Conservation (phyloP, 2,329 filamentous ascomycete species). For the Coniochaeta pulveracea region DNA sequence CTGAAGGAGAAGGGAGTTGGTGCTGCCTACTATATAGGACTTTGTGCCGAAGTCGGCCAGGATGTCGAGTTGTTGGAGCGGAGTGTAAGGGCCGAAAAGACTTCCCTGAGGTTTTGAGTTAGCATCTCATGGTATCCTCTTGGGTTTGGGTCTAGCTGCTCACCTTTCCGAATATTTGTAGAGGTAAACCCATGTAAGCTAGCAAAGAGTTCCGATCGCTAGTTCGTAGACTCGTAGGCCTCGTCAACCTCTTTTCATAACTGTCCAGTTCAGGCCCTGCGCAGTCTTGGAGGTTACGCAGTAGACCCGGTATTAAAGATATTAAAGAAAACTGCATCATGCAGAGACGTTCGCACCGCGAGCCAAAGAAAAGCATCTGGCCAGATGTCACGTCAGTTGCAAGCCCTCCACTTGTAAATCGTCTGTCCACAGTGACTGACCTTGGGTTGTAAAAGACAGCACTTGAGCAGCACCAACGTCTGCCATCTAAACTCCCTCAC, state of each 20-base stretch:
- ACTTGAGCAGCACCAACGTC: slow-evolving; percentile 88
- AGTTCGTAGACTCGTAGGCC: slow-evolving; percentile 76
- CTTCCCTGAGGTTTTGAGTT: slow-evolving; percentile 59
- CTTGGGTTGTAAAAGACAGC: slow-evolving; percentile 87
- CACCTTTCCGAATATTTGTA: slow-evolving; percentile 91
- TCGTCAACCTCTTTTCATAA: slow-evolving; percentile 64
- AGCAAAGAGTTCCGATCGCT: slow-evolving; percentile 86
- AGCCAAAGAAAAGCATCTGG: slow-evolving; percentile 96
- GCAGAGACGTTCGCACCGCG: slow-evolving; percentile 89
- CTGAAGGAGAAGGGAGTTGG: slow-evolving; percentile 85
- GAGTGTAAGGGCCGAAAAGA: slow-evolving; percentile 93
- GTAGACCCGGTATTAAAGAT: slow-evolving; percentile 85
- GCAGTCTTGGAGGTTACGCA: slow-evolving; percentile 86
- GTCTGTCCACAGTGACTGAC: slow-evolving; percentile 29
- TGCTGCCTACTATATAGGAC: slow-evolving; percentile 94
- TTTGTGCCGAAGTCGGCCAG: slow-evolving; percentile 90
- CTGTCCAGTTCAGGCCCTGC: slow-evolving; percentile 85
- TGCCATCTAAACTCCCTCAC: slow-evolving; percentile 93
- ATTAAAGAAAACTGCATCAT: slow-evolving; percentile 98
- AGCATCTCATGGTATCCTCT: too few species aligned
- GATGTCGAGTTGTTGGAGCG: slow-evolving; percentile 87
- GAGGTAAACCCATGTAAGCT: slow-evolving; percentile 84
- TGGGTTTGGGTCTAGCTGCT: too few species aligned
- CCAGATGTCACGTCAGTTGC: neutral
- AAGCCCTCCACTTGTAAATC: neutral